These are phyloP conservation scores for Solanum corneliomulleri DNA, from an alignment of 257 asterid genomes.

Conservation along the genomic window DNA sequence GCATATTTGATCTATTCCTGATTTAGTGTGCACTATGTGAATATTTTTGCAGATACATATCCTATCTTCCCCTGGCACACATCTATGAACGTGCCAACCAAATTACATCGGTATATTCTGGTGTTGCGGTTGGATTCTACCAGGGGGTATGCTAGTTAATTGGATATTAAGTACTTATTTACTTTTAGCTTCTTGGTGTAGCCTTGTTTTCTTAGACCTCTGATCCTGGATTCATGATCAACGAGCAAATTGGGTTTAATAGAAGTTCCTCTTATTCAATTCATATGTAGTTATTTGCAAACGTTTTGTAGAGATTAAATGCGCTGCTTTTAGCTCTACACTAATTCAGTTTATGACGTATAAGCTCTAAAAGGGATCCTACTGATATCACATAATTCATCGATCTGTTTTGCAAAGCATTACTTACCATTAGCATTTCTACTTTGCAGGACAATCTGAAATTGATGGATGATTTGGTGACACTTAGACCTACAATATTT, in stretches of 20 bases:
- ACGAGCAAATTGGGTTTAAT: not conserved
- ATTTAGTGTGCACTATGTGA: not conserved
- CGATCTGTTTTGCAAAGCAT: not conserved
- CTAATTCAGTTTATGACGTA: not conserved
- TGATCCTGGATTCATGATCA: not conserved
- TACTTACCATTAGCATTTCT: not conserved
- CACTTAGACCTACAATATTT: slow-evolving; percentile 85
- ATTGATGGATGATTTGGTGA: slow-evolving; percentile 86
- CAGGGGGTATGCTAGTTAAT: slow-evolving; percentile 63
- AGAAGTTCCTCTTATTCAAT: not conserved
- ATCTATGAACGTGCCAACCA: slow-evolving; percentile 94
- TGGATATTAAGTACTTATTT: not conserved
- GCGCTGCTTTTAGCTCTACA: not conserved
- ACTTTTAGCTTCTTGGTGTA: slow-evolving; percentile 3
- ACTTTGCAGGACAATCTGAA: slow-evolving; percentile 77
- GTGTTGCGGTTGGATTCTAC: slow-evolving; percentile 82
- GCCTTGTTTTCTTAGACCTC: not conserved
- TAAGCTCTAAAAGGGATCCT: not conserved
- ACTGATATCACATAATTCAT: not conserved
- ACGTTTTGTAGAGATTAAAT: not conserved
- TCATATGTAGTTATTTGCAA: not conserved
- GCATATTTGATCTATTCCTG: not conserved
- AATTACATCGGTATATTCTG: slow-evolving; percentile 35
- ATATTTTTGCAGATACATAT: slow-evolving; percentile 57
- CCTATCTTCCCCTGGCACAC: slow-evolving; percentile 97